Conservation (phyloP, 2,329 filamentous ascomycete species). For the Neonectria magnoliae region DNA sequence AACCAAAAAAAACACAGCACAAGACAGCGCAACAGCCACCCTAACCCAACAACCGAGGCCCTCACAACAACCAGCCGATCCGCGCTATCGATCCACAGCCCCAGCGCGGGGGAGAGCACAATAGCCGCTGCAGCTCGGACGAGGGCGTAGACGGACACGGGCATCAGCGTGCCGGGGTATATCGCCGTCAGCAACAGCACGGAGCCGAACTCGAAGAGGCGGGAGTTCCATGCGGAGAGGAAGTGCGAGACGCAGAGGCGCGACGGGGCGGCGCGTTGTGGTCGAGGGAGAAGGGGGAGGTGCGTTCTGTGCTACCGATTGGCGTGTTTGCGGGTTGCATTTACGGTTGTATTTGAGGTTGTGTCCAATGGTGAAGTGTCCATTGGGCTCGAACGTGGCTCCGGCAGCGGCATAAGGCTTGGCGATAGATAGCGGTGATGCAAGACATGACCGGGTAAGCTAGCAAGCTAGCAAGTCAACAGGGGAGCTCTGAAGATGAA, state of each 20-base stretch:
- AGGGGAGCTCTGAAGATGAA: too few relatives aligned
- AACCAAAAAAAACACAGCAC: slow-evolving; percentile 16
- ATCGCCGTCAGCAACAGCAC: slow-evolving; percentile 65
- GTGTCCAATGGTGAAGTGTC: background rate
- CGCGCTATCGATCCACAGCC: slow-evolving; percentile 64
- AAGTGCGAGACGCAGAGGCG: slow-evolving; percentile 66
- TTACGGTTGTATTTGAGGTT: background rate
- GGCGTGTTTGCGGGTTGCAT: background rate
- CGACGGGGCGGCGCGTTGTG: background rate
- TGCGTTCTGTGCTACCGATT: background rate
- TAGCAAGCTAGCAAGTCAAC: too few relatives aligned
- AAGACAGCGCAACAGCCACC: too few relatives aligned
- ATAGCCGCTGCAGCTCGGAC: slow-evolving; percentile 67
- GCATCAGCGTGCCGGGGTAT: slow-evolving; percentile 67
- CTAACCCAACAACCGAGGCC: slow-evolving; percentile 51
- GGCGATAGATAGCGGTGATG: background rate
- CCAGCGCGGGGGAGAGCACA: slow-evolving; percentile 65
- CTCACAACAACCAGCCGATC: slow-evolving; percentile 60
- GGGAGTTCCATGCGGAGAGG: slow-evolving; percentile 70
- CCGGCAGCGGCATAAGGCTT: background rate
- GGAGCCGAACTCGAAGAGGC: slow-evolving; percentile 69
- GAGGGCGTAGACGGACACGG: slow-evolving; percentile 73
- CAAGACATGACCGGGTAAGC: too few relatives aligned
- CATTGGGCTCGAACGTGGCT: background rate
- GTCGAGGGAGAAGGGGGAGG: background rate